These are phyloP conservation scores for Neospora caninum DNA, from an alignment of 169 alveolate species.

Conservation along the genomic window DNA sequence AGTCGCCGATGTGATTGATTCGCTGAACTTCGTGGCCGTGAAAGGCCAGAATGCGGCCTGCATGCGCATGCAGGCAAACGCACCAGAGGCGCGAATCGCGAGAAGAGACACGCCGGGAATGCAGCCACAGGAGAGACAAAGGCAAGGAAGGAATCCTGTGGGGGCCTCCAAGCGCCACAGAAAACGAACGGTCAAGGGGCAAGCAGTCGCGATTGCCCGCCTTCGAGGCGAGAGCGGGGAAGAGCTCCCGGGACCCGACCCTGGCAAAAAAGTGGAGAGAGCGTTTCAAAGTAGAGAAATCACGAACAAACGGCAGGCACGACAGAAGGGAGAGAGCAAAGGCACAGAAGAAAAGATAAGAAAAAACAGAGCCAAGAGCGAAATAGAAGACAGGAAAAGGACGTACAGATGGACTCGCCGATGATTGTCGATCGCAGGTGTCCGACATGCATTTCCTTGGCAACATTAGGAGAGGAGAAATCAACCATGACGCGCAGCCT, in stretches of 20 bases:
- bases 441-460: constrained; percentile 99
- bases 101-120: background rate
- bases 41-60: constrained; percentile 69
- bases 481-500: constrained; percentile 92
- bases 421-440: constrained; percentile 98
- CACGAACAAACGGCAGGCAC: background rate
- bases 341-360: background rate
- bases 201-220: too few relatives aligned
- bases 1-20: constrained; percentile 97
- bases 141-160: too few relatives aligned
- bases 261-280: background rate
- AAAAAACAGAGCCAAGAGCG: background rate
- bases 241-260: background rate
- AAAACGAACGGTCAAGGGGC: too few relatives aligned
- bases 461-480: constrained; percentile 99
- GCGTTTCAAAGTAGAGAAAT: background rate
- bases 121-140: too few relatives aligned
- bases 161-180: too few relatives aligned
- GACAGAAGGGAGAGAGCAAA: background rate
- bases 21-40: constrained; percentile 87
- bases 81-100: background rate
- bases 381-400: background rate
- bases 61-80: background rate
- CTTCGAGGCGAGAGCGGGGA: background rate
- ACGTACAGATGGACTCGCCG: constrained; percentile 91